These are phyloP conservation scores for Phytopythium kandeliae DNA, from an alignment of 352 stramenopile genomes.

Conservation along the genomic window DNA sequence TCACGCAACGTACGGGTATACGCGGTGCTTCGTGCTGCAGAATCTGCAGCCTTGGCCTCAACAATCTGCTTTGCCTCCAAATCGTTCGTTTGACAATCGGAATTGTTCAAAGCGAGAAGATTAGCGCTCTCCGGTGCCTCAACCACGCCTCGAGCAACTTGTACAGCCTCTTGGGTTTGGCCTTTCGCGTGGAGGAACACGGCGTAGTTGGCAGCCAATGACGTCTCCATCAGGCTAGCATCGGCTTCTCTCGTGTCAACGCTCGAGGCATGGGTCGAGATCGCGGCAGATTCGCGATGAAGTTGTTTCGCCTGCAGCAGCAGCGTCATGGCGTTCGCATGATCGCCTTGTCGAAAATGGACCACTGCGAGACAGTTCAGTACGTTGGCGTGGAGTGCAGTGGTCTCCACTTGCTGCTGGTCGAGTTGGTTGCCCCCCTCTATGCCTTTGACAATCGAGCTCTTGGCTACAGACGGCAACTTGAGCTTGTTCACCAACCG, in stretches of 20 bases:
- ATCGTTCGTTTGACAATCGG: background rate
- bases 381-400: constrained; percentile 21
- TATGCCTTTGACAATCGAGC: background rate
- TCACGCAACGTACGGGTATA: constrained; percentile 15
- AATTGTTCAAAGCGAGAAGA: background rate
- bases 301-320: constrained; percentile 34
- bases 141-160: constrained; percentile 18
- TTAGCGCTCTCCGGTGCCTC: background rate
- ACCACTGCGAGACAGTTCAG: constrained; percentile 34
- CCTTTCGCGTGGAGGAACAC: constrained; percentile 34
- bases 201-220: constrained; percentile 35
- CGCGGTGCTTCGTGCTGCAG: constrained; percentile 16
- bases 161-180: constrained; percentile 22
- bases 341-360: constrained; percentile 23
- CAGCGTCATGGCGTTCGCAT: constrained; percentile 25
- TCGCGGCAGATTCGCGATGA: constrained; percentile 1
- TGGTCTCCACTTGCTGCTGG: constrained; percentile 6
- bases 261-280: background rate
- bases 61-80: constrained; percentile 3
- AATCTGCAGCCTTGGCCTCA: constrained; percentile 12
- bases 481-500: constrained; percentile 14
- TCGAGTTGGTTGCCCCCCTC: background rate
- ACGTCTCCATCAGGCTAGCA: constrained; percentile 14
- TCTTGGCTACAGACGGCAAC: background rate
- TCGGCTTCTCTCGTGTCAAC: background rate